phyloP scores from a whole-genome alignment of 139 green algal species.

The Coelastrella sp. region DNA sequence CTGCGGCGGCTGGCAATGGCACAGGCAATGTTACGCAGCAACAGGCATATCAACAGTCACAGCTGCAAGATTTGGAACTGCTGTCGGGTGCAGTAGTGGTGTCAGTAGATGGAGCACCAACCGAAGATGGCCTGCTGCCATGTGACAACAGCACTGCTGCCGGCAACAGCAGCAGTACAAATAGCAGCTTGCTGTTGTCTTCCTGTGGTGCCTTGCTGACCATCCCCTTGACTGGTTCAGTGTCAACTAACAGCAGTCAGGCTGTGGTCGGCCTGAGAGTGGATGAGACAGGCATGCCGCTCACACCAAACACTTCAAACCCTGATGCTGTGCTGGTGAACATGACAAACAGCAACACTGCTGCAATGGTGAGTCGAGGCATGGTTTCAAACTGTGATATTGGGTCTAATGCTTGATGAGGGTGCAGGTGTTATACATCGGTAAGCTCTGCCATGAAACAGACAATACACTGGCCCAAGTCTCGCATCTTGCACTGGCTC shows the following conservation, averaged over 20 bases:
- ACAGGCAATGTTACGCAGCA: background rate
- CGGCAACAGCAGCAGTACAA: background rate
- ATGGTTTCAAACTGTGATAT: background rate
- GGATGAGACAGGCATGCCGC: background rate
- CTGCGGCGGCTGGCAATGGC: too few species aligned
- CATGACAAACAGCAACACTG: background rate
- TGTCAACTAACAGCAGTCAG: background rate
- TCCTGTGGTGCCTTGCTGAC: background rate
- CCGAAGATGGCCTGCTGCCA: background rate
- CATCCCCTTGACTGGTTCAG: background rate
- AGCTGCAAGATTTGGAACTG: background rate
- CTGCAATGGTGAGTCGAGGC: background rate
- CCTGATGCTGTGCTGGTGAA: background rate
- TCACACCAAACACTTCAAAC: background rate
- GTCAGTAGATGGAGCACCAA: background rate
- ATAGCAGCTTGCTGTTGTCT: too few species aligned
- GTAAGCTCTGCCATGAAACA: background rate
- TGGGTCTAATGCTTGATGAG: too few species aligned
- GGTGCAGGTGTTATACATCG: too few species aligned
- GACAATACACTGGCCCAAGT: background rate
- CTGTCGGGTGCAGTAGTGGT: background rate
- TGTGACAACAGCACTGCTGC: background rate
- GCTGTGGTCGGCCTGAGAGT: background rate
- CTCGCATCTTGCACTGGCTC: background rate
- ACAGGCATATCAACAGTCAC: background rate